Percentiles rank a stretch among this genome's conserved stretches.
These are phyloP conservation scores for Didymellaceae sp. DNA, from an alignment of 2,329 filamentous ascomycete species.

Conservation along the genomic window DNA sequence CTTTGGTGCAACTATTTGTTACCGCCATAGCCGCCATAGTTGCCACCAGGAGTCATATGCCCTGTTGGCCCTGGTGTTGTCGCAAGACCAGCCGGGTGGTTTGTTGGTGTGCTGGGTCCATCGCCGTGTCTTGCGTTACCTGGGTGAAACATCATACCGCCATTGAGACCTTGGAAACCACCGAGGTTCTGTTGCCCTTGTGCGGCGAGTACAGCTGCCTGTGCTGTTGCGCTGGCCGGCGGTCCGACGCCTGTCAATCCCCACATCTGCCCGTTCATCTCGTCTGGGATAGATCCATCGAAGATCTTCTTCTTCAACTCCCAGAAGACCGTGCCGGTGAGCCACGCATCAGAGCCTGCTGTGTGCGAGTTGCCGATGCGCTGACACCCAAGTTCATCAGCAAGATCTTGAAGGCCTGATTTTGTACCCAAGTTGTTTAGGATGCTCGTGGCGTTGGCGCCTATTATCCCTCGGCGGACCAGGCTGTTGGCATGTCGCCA, in stretches of 20 bases:
- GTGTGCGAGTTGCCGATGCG: slow-evolving; percentile 88
- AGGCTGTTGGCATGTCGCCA: slow-evolving; percentile 83
- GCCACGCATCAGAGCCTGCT: slow-evolving; percentile 88
- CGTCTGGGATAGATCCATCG: slow-evolving; percentile 77
- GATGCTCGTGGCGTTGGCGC: slow-evolving; percentile 67
- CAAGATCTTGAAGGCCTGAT: slow-evolving; percentile 89
- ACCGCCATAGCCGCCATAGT: slow-evolving; percentile 66
- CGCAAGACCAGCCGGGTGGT: slow-evolving; percentile 58
- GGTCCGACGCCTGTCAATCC: slow-evolving; percentile 72
- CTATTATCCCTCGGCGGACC: slow-evolving; percentile 59
- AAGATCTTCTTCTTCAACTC: slow-evolving; percentile 89
- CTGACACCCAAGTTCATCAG: slow-evolving; percentile 89
- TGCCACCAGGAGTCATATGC: slow-evolving; percentile 79
- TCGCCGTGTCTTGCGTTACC: slow-evolving; percentile 50
- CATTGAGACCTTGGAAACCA: slow-evolving; percentile 45
- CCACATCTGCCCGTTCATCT: slow-evolving; percentile 90
- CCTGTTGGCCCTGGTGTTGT: slow-evolving; percentile 64
- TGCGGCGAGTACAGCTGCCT: slow-evolving; percentile 52
- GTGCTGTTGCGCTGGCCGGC: slow-evolving; percentile 63
- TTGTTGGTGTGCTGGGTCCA: slow-evolving; percentile 73
- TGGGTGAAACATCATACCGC: slow-evolving; percentile 49
- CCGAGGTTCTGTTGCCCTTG: slow-evolving; percentile 46
- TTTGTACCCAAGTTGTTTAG: slow-evolving; percentile 87
- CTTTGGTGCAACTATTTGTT: slow-evolving; percentile 19
- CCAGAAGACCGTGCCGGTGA: slow-evolving; percentile 96